A percentile compares a stretch with the other conserved stretches of the same genome.
These are phyloP conservation scores for Cladosporium sp. DNA, from an alignment of 2,329 filamentous ascomycete genomes.

Conservation along the genomic window DNA sequence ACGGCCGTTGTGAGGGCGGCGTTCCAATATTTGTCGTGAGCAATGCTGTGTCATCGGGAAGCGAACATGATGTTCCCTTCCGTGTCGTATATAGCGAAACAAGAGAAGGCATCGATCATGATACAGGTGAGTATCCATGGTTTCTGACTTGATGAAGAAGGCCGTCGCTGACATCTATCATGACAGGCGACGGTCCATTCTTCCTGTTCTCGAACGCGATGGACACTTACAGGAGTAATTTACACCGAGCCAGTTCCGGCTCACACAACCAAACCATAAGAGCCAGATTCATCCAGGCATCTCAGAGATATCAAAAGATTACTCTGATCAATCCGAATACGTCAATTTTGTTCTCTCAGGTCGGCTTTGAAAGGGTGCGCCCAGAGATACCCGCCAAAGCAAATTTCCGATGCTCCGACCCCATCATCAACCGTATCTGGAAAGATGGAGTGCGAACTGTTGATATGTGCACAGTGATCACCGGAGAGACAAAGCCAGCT, in stretches of 20 bases:
- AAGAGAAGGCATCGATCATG: not conserved
- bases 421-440: not conserved
- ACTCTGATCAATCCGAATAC: not conserved
- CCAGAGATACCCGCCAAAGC: not conserved
- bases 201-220: slow-evolving; percentile 2
- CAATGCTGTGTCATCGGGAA: not conserved
- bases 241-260: not conserved
- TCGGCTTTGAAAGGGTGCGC: not conserved
- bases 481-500: not conserved
- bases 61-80: not conserved
- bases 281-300: not conserved
- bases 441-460: not conserved
- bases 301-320: not conserved
- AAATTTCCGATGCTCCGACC: not conserved
- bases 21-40: not conserved
- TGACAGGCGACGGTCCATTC: not conserved
- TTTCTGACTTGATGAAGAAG: no score
- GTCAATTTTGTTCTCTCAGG: not conserved
- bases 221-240: not conserved
- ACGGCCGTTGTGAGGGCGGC: not conserved
- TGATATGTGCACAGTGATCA: not conserved
- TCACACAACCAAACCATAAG: not conserved
- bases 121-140: not conserved
- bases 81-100: slow-evolving; percentile 2
- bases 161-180: not conserved